phyloP scores from a whole-genome alignment of 2,329 filamentous ascomycete genomes.

The Ophiostoma ips region DNA sequence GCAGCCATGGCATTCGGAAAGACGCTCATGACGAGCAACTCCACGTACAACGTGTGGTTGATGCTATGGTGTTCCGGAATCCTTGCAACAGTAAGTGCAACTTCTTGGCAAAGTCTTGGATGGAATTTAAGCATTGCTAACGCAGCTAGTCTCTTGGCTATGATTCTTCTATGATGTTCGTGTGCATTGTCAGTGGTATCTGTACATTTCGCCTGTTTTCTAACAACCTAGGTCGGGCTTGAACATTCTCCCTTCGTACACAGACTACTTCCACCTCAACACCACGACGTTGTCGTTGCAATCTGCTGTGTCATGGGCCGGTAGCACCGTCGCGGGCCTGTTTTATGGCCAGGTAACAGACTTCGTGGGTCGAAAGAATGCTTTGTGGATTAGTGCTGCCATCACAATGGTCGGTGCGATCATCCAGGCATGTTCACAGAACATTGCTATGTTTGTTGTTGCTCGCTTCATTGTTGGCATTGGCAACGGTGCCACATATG shows the following conservation, averaged over 20 bases:
- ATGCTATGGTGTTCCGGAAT: constrained; percentile 4
- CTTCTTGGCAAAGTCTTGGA: neutral
- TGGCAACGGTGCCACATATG: constrained; percentile 22
- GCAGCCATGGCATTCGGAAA: constrained; percentile 3
- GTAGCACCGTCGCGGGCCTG: constrained; percentile 12
- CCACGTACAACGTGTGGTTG: constrained; percentile 2
- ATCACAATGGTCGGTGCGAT: constrained; percentile 13
- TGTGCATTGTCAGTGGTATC: neutral
- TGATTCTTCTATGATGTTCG: neutral
- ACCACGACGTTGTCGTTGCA: constrained; percentile 16
- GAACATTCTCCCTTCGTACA: constrained; percentile 21
- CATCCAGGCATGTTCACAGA: constrained; percentile 14
- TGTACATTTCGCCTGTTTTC: neutral
- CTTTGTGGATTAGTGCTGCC: constrained; percentile 11
- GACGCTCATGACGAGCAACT: constrained; percentile 6
- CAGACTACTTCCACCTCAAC: constrained; percentile 20
- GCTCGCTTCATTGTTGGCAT: constrained; percentile 20
- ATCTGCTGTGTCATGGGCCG: constrained; percentile 10
- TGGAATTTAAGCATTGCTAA: neutral
- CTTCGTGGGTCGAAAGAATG: constrained; percentile 11
- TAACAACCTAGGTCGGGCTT: neutral
- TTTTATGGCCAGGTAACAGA: constrained; percentile 4
- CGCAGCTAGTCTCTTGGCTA: neutral
- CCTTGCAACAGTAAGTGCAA: neutral
- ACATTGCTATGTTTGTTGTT: constrained; percentile 18